Evolutionary conservation across 2,329 filamentous ascomycete genomes (phyloP).

Genomic region (Phialocephala subalpina): DNA sequence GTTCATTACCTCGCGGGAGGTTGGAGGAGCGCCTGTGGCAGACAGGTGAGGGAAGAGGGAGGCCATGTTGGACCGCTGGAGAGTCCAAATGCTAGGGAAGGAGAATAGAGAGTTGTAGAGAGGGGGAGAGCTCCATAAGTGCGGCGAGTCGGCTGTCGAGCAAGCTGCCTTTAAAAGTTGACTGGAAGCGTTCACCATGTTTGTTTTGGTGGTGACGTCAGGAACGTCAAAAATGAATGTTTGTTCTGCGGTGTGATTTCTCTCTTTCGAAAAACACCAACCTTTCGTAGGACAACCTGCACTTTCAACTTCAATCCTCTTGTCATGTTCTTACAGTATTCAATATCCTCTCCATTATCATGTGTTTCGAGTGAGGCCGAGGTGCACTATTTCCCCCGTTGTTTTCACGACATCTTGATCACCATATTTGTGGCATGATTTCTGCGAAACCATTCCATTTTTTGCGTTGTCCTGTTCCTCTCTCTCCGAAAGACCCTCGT

Average conservation of each 20-base stretch:
- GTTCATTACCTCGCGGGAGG: conserved; percentile 35
- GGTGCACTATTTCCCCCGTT: not conserved
- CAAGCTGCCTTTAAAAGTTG: not conserved
- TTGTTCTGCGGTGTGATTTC: not conserved
- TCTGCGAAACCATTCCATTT: not conserved
- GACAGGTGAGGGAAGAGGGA: conserved; percentile 35
- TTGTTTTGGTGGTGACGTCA: not conserved
- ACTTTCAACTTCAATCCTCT: not conserved
- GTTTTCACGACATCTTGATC: not conserved
- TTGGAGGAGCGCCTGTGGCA: conserved; percentile 31
- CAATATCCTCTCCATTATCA: not conserved
- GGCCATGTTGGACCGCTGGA: conserved; percentile 24
- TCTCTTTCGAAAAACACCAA: not conserved
- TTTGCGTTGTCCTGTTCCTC: not conserved
- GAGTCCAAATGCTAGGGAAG: not conserved
- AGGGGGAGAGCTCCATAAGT: conserved; percentile 1
- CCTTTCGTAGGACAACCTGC: not conserved
- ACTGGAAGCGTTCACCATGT: not conserved
- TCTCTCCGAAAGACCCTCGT: not conserved
- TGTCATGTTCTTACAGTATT: not conserved
- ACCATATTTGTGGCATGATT: not conserved
- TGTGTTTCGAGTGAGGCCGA: conserved; percentile 2
- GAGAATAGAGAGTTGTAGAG: not conserved
- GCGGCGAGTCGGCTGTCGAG: not conserved
- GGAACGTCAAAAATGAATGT: no score